phyloP scores from a whole-genome alignment of 1,284 basidiomycete species.

The Cryptococcus sp. region DNA sequence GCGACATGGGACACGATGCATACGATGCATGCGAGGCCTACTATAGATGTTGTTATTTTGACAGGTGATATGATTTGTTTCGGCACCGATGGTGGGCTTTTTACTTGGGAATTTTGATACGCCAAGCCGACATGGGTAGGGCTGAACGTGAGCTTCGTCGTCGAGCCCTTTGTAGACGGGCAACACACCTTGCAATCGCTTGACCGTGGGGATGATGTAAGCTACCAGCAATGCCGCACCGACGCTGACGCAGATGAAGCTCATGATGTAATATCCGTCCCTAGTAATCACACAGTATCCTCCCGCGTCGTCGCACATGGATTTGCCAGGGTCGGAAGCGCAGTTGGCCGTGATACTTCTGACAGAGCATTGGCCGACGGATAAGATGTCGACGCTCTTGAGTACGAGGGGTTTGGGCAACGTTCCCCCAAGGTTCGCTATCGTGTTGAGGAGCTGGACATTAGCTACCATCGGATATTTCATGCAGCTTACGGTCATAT shows the following conservation, averaged over 20 bases:
- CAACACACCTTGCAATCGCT: conserved; percentile 76
- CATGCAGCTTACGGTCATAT: conserved; percentile 78
- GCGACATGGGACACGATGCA: too few relatives aligned
- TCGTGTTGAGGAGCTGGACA: conserved; percentile 80
- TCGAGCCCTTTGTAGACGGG: neutral
- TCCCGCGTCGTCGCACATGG: conserved; percentile 64
- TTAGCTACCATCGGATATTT: neutral
- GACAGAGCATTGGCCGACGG: conserved; percentile 71
- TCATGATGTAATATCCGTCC: conserved; percentile 91
- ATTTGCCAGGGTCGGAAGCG: conserved; percentile 82
- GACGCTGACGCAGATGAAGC: conserved; percentile 67
- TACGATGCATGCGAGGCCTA: too few relatives aligned
- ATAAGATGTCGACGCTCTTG: conserved; percentile 77
- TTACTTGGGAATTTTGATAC: conserved; percentile 41
- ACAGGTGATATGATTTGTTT: too few relatives aligned
- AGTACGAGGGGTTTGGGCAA: conserved; percentile 70
- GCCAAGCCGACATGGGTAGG: conserved; percentile 43
- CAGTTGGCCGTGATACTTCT: conserved; percentile 58
- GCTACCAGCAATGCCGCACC: conserved; percentile 66
- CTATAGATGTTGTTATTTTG: too few relatives aligned
- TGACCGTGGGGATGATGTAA: conserved; percentile 79
- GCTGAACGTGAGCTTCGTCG: conserved; percentile 18
- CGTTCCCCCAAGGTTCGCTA: conserved; percentile 94
- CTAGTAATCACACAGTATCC: conserved; percentile 76
- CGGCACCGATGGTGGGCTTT: too few relatives aligned